Percentiles rank a stretch among this genome's conserved stretches.
Evolutionary conservation across 1,284 basidiomycete genomes (phyloP).

Genomic region (Singerocomus inundabilis): DNA sequence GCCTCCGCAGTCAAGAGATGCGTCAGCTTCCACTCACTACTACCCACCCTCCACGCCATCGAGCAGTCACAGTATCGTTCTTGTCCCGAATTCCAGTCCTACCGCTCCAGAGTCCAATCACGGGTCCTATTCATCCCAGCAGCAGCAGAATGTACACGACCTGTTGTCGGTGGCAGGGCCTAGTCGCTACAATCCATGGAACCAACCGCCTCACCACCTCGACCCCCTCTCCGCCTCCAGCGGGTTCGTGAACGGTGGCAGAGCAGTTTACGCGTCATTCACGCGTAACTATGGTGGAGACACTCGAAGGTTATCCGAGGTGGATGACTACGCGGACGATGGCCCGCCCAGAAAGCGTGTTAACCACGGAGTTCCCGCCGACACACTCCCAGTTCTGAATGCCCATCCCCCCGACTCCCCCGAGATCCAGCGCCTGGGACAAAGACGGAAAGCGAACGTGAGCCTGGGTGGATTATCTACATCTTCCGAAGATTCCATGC

Average conservation of each 20-base stretch:
- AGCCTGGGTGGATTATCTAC: slow-evolving; percentile 41
- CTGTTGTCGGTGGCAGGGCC: slow-evolving; percentile 42
- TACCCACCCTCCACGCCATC: slow-evolving; percentile 39
- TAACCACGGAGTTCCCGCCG: slow-evolving; percentile 50
- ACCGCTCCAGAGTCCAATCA: slow-evolving; percentile 39
- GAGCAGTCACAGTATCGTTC: slow-evolving; percentile 46
- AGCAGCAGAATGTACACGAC: slow-evolving; percentile 38
- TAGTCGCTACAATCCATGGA: slow-evolving; percentile 39
- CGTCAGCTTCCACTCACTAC: slow-evolving; percentile 46
- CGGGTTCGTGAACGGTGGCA: slow-evolving; percentile 49
- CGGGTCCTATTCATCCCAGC: slow-evolving; percentile 39
- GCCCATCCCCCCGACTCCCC: slow-evolving; percentile 48
- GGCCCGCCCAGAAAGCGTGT: slow-evolving; percentile 69
- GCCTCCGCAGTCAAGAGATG: slow-evolving; percentile 59
- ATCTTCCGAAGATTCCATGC: slow-evolving; percentile 66
- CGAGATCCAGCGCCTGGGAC: slow-evolving; percentile 50
- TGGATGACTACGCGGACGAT: slow-evolving; percentile 44
- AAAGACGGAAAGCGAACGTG: slow-evolving; percentile 44
- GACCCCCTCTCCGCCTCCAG: slow-evolving; percentile 64
- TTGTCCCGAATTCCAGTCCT: slow-evolving; percentile 76
- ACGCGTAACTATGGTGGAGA: slow-evolving; percentile 42
- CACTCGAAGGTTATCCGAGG: slow-evolving; percentile 35
- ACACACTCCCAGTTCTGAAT: slow-evolving; percentile 22
- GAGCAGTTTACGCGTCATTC: slow-evolving; percentile 47
- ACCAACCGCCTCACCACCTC: slow-evolving; percentile 34